Percentiles rank a stretch among this genome's conserved stretches.
phyloP scores from a whole-genome alignment of 2,329 filamentous ascomycete genomes.

The Cordyceps farinosa region DNA sequence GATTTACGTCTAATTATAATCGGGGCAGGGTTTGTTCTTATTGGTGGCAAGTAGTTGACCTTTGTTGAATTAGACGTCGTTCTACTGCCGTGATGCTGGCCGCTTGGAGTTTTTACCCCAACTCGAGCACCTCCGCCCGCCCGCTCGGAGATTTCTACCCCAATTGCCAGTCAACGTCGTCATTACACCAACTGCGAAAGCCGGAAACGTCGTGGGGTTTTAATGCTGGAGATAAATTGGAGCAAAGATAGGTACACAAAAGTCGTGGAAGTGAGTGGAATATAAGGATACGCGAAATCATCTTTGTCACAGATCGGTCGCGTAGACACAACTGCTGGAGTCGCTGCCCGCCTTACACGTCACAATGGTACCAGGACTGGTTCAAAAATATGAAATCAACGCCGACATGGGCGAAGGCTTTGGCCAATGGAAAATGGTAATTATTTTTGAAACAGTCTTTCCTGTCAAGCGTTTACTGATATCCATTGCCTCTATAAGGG shows the following conservation, averaged over 20 bases:
- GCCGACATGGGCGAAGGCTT: conserved; percentile 52
- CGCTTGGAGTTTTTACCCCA: not conserved
- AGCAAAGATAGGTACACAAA: not conserved
- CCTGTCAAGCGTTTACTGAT: not conserved
- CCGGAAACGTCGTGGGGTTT: not conserved
- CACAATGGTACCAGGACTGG: not conserved
- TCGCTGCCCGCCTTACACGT: not conserved
- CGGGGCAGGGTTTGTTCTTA: too few relatives aligned
- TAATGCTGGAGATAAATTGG: not conserved
- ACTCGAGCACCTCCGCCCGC: not conserved
- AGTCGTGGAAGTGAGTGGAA: too few relatives aligned
- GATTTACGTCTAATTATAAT: too few relatives aligned
- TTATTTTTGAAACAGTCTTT: not conserved
- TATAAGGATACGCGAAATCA: not conserved
- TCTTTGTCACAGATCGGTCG: too few relatives aligned
- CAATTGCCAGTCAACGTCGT: too few relatives aligned
- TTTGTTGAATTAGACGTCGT: not conserved
- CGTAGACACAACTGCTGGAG: too few relatives aligned
- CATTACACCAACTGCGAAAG: not conserved
- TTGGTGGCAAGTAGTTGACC: too few relatives aligned
- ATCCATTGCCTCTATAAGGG: conserved; percentile 32
- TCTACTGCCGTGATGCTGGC: not conserved
- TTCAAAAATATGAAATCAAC: conserved; percentile 37
- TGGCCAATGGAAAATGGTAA: conserved; percentile 39
- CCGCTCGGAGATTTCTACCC: too few relatives aligned